Evolutionary conservation across 2,329 filamentous ascomycete genomes (phyloP).

Genomic region (Emydomyces testavorans): DNA sequence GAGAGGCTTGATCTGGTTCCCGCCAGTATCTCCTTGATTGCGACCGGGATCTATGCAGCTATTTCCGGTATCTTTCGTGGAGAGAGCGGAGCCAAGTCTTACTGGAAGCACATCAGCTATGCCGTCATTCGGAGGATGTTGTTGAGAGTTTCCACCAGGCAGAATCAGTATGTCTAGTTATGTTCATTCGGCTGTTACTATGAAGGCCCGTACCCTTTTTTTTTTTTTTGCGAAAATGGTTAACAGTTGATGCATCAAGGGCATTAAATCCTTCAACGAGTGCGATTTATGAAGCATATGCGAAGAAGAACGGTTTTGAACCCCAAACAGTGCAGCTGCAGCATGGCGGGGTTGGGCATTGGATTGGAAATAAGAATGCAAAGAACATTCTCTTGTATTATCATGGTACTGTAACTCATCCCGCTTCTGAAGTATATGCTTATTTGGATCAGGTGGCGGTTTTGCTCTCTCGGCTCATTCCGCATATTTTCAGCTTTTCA

Average conservation of each 20-base stretch:
- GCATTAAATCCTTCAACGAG: conserved; percentile 20
- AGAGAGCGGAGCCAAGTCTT: conserved; percentile 26
- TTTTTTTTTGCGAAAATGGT: background rate
- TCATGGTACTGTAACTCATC: conserved; percentile 25
- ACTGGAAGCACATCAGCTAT: conserved; percentile 27
- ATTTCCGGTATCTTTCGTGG: conserved; percentile 32
- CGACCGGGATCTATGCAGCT: conserved; percentile 22
- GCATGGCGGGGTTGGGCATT: conserved; percentile 27
- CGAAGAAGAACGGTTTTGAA: conserved; percentile 21
- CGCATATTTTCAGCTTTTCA: conserved; percentile 41
- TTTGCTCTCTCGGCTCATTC: conserved; percentile 41
- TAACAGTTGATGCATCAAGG: conserved; percentile 15
- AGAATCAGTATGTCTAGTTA: conserved; percentile 24
- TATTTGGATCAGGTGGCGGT: conserved; percentile 39
- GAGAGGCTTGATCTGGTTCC: conserved; percentile 28
- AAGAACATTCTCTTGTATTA: conserved; percentile 32
- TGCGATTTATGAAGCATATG: conserved; percentile 21
- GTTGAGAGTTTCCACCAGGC: conserved; percentile 20
- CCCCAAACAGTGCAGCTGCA: conserved; percentile 25
- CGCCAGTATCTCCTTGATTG: conserved; percentile 21
- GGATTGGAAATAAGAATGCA: conserved; percentile 32
- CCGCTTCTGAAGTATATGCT: background rate
- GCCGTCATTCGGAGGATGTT: conserved; percentile 24
- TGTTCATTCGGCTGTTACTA: no score
- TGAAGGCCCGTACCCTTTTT: no score